Conservation (phyloP, 2,329 filamentous ascomycete species). For the Triangularia verruculosa region DNA sequence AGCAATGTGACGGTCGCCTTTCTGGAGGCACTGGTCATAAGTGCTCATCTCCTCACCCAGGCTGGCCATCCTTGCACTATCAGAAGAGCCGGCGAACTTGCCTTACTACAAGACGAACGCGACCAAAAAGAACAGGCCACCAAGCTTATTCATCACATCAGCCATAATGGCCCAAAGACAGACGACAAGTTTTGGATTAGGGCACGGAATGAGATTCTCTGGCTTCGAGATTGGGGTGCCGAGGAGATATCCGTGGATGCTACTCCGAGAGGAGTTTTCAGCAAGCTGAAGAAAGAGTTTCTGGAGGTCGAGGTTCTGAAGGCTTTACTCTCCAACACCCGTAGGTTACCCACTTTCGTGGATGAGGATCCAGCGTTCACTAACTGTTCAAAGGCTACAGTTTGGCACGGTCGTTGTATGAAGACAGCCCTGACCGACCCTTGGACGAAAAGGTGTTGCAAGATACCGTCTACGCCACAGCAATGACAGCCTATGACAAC, state of each 20-base stretch:
- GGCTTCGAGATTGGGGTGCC: slow-evolving; percentile 70
- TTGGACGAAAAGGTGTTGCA: slow-evolving; percentile 52
- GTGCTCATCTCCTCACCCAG: slow-evolving; percentile 54
- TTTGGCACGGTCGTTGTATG: slow-evolving; percentile 61
- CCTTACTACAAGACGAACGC: slow-evolving; percentile 58
- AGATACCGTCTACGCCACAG: slow-evolving; percentile 59
- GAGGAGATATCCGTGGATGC: slow-evolving; percentile 36
- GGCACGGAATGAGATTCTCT: slow-evolving; percentile 63
- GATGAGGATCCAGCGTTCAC: not conserved
- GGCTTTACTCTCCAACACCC: slow-evolving; percentile 57
- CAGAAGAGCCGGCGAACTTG: slow-evolving; percentile 58
- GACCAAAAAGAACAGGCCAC: slow-evolving; percentile 62
- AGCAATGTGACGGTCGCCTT: slow-evolving; percentile 54
- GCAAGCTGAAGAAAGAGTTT: slow-evolving; percentile 56
- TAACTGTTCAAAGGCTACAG: slow-evolving; percentile 49
- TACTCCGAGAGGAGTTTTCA: slow-evolving; percentile 51
- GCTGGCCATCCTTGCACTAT: slow-evolving; percentile 50
- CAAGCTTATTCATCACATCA: slow-evolving; percentile 56
- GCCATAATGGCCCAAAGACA: slow-evolving; percentile 49
- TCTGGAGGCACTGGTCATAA: slow-evolving; percentile 61
- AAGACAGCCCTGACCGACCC: slow-evolving; percentile 47
- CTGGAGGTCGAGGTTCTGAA: slow-evolving; percentile 72
- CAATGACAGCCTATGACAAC: slow-evolving; percentile 73
- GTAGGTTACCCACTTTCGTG: slow-evolving; percentile 43
- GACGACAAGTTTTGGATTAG: slow-evolving; percentile 64